A percentile compares a stretch with the other conserved stretches of the same genome.
Evolutionary conservation across 2,329 filamentous ascomycete genomes (phyloP).

Genomic region (Aulographum hederae): DNA sequence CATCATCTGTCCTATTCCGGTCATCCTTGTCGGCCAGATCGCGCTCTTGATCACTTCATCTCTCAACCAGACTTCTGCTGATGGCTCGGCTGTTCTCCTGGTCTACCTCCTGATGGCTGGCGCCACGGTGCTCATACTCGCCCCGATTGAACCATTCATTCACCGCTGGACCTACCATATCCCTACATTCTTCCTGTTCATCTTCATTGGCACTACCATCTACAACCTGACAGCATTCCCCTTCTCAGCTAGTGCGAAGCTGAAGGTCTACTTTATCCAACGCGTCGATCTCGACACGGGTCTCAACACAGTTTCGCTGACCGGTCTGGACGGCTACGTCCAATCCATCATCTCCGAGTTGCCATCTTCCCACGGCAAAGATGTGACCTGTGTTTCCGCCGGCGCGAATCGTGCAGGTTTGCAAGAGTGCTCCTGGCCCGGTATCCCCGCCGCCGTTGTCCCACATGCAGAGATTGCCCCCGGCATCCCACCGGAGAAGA

Average conservation of each 20-base stretch:
- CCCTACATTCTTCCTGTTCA: slow-evolving; percentile 53
- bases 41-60: slow-evolving; percentile 55
- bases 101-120: slow-evolving; percentile 54
- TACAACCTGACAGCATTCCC: slow-evolving; percentile 83
- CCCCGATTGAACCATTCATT: slow-evolving; percentile 67
- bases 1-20: slow-evolving; percentile 55
- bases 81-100: slow-evolving; percentile 55
- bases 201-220: slow-evolving; percentile 58
- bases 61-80: slow-evolving; percentile 63
- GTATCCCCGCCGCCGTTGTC: slow-evolving; percentile 46
- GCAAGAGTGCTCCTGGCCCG: slow-evolving; percentile 52
- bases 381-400: slow-evolving; percentile 20
- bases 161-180: slow-evolving; percentile 74
- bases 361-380: slow-evolving; percentile 49
- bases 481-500: slow-evolving; percentile 22
- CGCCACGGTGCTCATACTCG: slow-evolving; percentile 52
- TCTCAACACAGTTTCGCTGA: slow-evolving; percentile 49
- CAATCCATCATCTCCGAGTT: slow-evolving; percentile 47
- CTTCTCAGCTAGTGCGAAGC: slow-evolving; percentile 59
- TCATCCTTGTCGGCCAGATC: slow-evolving; percentile 62
- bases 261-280: slow-evolving; percentile 82
- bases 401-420: slow-evolving; percentile 30
- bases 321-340: slow-evolving; percentile 50
- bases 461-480: slow-evolving; percentile 13
- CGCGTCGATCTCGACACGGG: slow-evolving; percentile 55